These are phyloP conservation scores for Oryza brachyantha DNA, from an alignment of 176 grass and related monocot species.

Conservation along the genomic window DNA sequence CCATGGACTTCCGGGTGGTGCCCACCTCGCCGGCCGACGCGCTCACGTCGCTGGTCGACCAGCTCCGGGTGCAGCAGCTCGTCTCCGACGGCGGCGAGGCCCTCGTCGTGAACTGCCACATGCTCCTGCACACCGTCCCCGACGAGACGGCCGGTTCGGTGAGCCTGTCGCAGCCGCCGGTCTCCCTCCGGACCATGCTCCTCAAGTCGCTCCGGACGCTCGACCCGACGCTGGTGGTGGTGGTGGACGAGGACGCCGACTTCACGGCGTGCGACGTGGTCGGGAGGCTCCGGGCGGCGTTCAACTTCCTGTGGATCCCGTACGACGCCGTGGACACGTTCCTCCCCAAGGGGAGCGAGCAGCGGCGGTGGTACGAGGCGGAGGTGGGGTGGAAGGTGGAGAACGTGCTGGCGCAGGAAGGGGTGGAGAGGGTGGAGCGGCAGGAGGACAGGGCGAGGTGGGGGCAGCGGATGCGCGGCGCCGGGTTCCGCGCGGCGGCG, in stretches of 20 bases:
- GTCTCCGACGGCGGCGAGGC: constrained; percentile 75
- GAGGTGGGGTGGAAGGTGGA: constrained; percentile 92
- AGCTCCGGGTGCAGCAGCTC: constrained; percentile 69
- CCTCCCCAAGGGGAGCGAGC: constrained; percentile 81
- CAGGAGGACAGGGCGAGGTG: constrained; percentile 72
- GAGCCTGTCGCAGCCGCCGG: constrained; percentile 21
- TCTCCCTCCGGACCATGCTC: constrained; percentile 75
- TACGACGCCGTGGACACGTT: constrained; percentile 97
- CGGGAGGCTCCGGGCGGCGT: constrained; percentile 67
- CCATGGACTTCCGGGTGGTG: constrained; percentile 79
- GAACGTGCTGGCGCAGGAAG: constrained; percentile 89
- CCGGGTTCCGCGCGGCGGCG: constrained; percentile 61
- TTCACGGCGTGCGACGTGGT: constrained; percentile 81
- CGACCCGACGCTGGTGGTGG: constrained; percentile 61
- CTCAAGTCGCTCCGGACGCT: constrained; percentile 78
- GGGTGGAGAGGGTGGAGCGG: constrained; percentile 73
- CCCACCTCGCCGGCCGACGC: constrained; percentile 59
- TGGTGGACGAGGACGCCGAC: constrained; percentile 93
- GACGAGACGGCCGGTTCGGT: constrained; percentile 81
- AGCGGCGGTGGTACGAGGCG: constrained; percentile 87
- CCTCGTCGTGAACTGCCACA: constrained; percentile 90
- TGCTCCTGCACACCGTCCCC: constrained; percentile 81
- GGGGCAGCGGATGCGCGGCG: constrained; percentile 71
- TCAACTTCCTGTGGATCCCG: constrained; percentile 98
- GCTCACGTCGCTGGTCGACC: constrained; percentile 62